Evolutionary conservation across 202 grass and related monocot species (phyloP).

Genomic region (Carex sylvatica): DNA sequence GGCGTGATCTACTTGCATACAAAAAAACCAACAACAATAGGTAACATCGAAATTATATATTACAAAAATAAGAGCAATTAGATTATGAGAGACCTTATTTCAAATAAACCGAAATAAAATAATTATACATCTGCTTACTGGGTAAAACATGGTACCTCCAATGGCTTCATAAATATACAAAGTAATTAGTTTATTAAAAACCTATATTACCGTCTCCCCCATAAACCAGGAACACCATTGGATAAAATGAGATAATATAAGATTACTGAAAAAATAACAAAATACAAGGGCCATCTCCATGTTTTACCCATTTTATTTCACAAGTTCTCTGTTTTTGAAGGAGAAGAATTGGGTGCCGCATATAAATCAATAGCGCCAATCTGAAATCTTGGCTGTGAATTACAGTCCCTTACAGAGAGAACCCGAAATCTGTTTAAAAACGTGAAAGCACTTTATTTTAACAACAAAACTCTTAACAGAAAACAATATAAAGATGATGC

Average conservation of each 20-base stretch:
- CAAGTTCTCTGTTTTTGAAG: not conserved
- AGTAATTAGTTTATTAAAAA: not conserved
- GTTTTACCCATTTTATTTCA: not conserved
- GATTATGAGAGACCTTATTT: not conserved
- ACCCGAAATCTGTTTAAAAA: constrained; percentile 54
- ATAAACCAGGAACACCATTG: not conserved
- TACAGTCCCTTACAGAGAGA: constrained; percentile 51
- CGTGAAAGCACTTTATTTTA: constrained; percentile 17
- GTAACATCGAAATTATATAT: not conserved
- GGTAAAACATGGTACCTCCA: constrained; percentile 15
- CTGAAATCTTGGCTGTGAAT: constrained; percentile 80
- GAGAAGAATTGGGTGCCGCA: constrained; percentile 34
- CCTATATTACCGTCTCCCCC: not conserved
- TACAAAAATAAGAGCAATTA: not conserved
- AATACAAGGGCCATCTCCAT: not conserved
- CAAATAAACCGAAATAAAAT: constrained; percentile 12
- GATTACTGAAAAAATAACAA: constrained; percentile 11
- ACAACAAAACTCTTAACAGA: not conserved
- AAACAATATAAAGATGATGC: not conserved
- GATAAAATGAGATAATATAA: not conserved
- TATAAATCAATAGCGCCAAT: constrained; percentile 86
- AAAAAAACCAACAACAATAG: not conserved
- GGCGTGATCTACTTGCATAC: too few species aligned
- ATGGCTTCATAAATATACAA: not conserved
- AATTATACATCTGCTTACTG: constrained; percentile 1